phyloP scores from a whole-genome alignment of 2,329 filamentous ascomycete genomes.

The Balansia obtecta region DNA sequence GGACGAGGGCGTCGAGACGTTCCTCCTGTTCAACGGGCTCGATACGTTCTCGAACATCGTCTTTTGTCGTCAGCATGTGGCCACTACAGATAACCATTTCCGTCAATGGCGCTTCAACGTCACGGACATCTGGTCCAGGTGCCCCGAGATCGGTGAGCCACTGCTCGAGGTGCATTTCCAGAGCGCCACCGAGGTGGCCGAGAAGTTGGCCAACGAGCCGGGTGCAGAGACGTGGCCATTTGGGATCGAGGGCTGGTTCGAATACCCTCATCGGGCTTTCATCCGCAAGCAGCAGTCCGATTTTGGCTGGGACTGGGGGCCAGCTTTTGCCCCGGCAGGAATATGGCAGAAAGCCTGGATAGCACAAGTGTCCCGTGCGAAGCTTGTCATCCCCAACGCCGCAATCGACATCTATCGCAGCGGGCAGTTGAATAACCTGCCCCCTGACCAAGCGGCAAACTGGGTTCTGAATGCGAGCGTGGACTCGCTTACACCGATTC shows the following conservation, averaged over 20 bases:
- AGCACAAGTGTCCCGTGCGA: conserved; percentile 24
- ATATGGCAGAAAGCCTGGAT: conserved; percentile 48
- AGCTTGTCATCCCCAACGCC: conserved; percentile 27
- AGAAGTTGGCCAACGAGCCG: conserved; percentile 1
- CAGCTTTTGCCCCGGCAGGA: conserved; percentile 48
- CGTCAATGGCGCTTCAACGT: conserved; percentile 49
- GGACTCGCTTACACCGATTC: conserved; percentile 39
- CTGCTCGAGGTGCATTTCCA: conserved; percentile 12
- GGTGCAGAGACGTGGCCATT: conserved; percentile 6
- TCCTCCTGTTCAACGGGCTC: conserved; percentile 47
- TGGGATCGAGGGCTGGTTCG: conserved; percentile 8
- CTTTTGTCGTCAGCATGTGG: conserved; percentile 41
- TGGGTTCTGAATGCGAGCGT: conserved; percentile 51
- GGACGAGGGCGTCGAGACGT: conserved; percentile 27
- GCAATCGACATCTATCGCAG: conserved; percentile 46
- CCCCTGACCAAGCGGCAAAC: conserved; percentile 40
- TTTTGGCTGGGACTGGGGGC: conserved; percentile 55
- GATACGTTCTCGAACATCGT: conserved; percentile 47
- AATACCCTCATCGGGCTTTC: conserved; percentile 11
- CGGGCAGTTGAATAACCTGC: conserved; percentile 45
- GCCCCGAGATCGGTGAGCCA: conserved; percentile 4
- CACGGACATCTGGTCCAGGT: conserved; percentile 25
- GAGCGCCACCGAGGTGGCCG: conserved; percentile 10
- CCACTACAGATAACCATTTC: conserved; percentile 49
- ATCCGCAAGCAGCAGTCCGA: conserved; percentile 50